These are phyloP conservation scores for Eleusine indica DNA, from an alignment of 176 grass and related monocot species.

Conservation along the genomic window DNA sequence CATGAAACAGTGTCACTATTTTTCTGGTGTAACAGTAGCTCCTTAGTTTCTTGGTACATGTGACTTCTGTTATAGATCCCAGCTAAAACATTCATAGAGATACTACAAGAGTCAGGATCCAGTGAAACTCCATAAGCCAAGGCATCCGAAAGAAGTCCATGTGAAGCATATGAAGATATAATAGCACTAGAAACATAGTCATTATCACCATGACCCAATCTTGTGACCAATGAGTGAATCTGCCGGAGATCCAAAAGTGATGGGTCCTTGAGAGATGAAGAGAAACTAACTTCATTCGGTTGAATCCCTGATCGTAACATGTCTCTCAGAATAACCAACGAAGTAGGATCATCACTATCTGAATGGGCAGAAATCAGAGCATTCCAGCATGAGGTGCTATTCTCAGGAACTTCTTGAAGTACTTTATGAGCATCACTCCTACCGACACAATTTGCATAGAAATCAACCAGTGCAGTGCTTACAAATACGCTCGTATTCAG, in stretches of 20 bases:
- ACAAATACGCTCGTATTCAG: conserved; percentile 51
- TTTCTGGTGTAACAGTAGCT: conserved; percentile 55
- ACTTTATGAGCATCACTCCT: conserved; percentile 46
- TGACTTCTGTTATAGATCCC: conserved; percentile 58
- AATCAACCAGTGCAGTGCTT: conserved; percentile 55
- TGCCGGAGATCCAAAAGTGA: conserved; percentile 49
- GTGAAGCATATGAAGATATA: conserved; percentile 67
- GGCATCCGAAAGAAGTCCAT: conserved; percentile 51
- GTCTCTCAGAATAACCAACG: conserved; percentile 47
- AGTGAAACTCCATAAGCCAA: conserved; percentile 48
- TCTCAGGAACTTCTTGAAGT: conserved; percentile 46
- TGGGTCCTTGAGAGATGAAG: conserved; percentile 59
- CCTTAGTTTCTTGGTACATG: conserved; percentile 57
- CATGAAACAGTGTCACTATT: conserved; percentile 61
- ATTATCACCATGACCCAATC: conserved; percentile 59
- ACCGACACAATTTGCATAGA: conserved; percentile 50
- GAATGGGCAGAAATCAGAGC: conserved; percentile 53
- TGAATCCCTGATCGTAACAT: conserved; percentile 57
- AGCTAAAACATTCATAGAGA: conserved; percentile 59
- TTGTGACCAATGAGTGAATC: conserved; percentile 73
- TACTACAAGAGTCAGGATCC: conserved; percentile 36
- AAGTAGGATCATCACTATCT: conserved; percentile 33
- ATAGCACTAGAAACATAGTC: conserved; percentile 66
- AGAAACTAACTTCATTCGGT: conserved; percentile 66
- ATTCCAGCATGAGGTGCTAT: conserved; percentile 65